Evolutionary conservation across 2,329 filamentous ascomycete genomes (phyloP).

Genomic region (Aspergillus floridensis): DNA sequence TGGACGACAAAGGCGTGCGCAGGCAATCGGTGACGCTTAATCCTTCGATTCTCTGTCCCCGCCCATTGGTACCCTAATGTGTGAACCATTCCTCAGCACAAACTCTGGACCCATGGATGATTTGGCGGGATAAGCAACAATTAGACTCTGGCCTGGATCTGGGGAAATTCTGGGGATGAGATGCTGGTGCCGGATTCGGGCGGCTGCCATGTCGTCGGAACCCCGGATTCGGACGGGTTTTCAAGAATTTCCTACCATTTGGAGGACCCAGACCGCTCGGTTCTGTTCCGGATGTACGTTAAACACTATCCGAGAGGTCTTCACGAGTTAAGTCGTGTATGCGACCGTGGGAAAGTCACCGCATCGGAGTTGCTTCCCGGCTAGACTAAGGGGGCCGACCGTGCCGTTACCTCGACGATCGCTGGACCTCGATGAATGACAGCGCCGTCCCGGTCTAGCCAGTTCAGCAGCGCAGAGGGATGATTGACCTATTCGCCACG

Average conservation of each 20-base stretch:
- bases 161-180: background rate
- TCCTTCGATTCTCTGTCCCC: too few species aligned
- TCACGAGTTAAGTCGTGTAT: background rate
- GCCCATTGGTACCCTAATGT: too few species aligned
- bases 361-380: too few species aligned
- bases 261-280: background rate
- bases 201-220: background rate
- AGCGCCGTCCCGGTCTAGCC: background rate
- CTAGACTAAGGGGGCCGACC: too few species aligned
- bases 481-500: background rate
- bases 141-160: background rate
- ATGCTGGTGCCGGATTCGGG: background rate
- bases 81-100: too few species aligned
- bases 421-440: background rate
- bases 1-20: too few species aligned
- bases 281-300: too few species aligned
- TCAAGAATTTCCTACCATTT: too few species aligned
- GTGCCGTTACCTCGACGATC: background rate
- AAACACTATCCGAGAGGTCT: background rate
- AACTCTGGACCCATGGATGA: background rate
- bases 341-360: too few species aligned
- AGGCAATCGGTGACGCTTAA: too few species aligned
- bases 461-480: background rate
- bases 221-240: background rate
- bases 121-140: background rate